Conservation (phyloP, 73 alveolate genomes). For the Paramecium pentaurelia region DNA sequence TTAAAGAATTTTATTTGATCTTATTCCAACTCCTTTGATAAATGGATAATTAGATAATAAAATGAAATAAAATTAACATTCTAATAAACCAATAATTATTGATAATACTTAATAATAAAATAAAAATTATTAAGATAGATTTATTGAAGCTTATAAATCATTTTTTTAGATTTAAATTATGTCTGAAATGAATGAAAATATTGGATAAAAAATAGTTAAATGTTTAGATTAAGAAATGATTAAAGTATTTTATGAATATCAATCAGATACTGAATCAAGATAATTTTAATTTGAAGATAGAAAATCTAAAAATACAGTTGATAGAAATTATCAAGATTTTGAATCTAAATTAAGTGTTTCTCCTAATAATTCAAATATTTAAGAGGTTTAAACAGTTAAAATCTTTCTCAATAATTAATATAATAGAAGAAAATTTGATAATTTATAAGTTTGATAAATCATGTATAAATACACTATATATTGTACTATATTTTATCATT, state of each 20-base stretch:
- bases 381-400: neutral
- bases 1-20: neutral
- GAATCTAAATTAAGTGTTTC: neutral
- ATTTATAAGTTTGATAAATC: neutral
- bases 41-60: neutral
- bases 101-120: too few species aligned
- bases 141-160: neutral
- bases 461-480: too few species aligned
- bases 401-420: neutral
- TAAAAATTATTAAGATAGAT: neutral
- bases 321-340: too few species aligned
- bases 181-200: neutral
- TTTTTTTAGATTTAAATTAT: too few species aligned
- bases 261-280: neutral
- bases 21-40: neutral
- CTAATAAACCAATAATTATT: too few species aligned
- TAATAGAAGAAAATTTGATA: neutral
- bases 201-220: neutral
- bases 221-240: neutral
- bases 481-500: too few species aligned
- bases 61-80: too few species aligned
- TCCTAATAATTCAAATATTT: neutral
- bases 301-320: neutral
- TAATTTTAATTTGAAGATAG: neutral
- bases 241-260: neutral